Percentiles rank a stretch among this genome's conserved stretches.
Conservation (phyloP, 257 asterid species). For the Fraxinus excelsior region DNA sequence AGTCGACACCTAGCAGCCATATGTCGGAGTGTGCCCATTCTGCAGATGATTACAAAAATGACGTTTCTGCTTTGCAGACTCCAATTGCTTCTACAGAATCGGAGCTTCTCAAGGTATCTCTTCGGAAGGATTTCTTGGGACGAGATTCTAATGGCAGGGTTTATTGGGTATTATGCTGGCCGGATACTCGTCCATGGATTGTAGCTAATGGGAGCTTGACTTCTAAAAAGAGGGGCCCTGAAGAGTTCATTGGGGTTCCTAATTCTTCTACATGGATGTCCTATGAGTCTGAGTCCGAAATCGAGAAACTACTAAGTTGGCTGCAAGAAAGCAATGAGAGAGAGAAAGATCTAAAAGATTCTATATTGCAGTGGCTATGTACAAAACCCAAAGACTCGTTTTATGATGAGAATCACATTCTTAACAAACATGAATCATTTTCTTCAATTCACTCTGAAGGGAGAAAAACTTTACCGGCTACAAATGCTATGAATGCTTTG, state of each 20-base stretch:
- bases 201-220: constrained; percentile 55
- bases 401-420: constrained; percentile 41
- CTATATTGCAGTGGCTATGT: constrained; percentile 59
- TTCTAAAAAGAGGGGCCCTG: constrained; percentile 42
- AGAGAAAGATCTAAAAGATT: constrained; percentile 79
- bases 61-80: constrained; percentile 51
- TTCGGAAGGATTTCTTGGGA: constrained; percentile 80
- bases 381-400: constrained; percentile 44
- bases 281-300: constrained; percentile 63
- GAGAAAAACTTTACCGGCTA: constrained; percentile 35
- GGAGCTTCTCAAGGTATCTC: constrained; percentile 59
- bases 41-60: constrained; percentile 39
- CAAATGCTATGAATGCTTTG: constrained; percentile 62
- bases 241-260: constrained; percentile 47
- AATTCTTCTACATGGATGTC: constrained; percentile 68
- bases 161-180: constrained; percentile 69
- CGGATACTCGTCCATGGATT: constrained; percentile 61
- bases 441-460: constrained; percentile 26
- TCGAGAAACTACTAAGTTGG: constrained; percentile 73
- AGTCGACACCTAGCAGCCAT: constrained; percentile 31
- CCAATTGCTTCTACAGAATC: constrained; percentile 61
- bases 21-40: constrained; percentile 23
- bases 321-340: constrained; percentile 62
- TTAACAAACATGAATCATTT: constrained; percentile 30
- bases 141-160: constrained; percentile 82